Evolutionary conservation across 176 grass and related monocot genomes (phyloP).

Genomic region (Eleusine indica): DNA sequence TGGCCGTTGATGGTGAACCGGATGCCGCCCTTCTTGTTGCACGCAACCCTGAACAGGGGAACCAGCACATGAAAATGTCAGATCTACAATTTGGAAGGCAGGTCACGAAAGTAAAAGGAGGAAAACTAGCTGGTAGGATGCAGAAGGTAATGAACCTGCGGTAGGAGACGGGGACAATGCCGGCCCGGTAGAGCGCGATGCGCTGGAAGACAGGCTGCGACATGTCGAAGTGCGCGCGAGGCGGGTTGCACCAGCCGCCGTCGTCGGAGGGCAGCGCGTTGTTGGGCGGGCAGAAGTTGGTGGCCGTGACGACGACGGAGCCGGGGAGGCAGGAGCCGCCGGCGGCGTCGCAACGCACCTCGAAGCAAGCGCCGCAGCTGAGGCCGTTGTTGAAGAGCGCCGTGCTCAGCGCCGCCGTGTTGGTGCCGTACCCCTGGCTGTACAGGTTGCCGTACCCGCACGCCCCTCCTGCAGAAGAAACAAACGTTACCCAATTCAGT

Average conservation of each 20-base stretch:
- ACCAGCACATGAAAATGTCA: rapidly evolving
- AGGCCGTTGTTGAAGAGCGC: conserved; percentile 91
- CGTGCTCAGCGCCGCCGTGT: conserved; percentile 92
- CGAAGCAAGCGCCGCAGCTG: conserved; percentile 85
- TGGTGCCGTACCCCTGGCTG: conserved; percentile 89
- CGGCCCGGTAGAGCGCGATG: conserved; percentile 79
- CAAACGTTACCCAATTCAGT: neutral
- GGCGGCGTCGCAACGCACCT: conserved; percentile 61
- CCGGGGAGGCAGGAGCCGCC: conserved; percentile 69
- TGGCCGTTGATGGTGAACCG: conserved; percentile 91
- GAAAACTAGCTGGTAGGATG: too few species aligned
- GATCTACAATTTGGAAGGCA: neutral
- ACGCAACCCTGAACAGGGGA: conserved; percentile 40
- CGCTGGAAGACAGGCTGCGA: conserved; percentile 83
- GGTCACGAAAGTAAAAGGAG: too few species aligned
- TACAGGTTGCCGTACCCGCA: conserved; percentile 95
- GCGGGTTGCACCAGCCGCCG: conserved; percentile 95
- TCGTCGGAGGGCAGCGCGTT: conserved; percentile 64
- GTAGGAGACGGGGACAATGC: conserved; percentile 86
- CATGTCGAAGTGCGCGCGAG: conserved; percentile 82
- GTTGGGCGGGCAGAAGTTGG: conserved; percentile 97
- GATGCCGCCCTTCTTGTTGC: conserved; percentile 84
- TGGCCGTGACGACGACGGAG: conserved; percentile 79
- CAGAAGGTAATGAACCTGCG: conserved; percentile 37
- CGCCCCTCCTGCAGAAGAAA: conserved; percentile 53